Evolutionary conservation across 371 early-diverging fungal species (phyloP), one percentile per base, ranked within the genome.

Genomic region (Syncephalastrum sp.): DNA sequence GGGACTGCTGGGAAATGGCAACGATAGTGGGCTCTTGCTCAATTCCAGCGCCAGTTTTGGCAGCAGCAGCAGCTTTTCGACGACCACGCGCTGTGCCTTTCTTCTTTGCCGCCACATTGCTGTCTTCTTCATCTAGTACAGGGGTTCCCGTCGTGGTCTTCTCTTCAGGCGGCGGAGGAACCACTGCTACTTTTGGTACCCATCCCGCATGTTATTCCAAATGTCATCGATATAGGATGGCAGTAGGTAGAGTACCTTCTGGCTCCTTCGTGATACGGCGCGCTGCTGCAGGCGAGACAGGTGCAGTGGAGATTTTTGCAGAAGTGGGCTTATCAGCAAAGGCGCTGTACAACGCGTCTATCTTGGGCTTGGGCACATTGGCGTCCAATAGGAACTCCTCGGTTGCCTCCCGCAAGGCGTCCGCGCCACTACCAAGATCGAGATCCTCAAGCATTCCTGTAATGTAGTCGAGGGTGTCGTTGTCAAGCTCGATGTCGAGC

Each of bases 1-100:
- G 84, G 45, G 92, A 91, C 61, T 87, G 87, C 55, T 91, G 92
- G 1, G 92, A 87, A 33, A 77, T 88, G 0, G 92, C 93, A 41
- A 86, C 82, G n/a, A 93, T 75, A 5, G 56, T 29, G 53, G 64
- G 29, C 59, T 68, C 52, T 25, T 64, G 6, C 55, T 52, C 60
- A 52, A 3, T 47, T 50, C 24, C 50, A 33, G 38, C 10, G 2
- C 38, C 10, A 33, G 6, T 10, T 33, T 33, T 33, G 12, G 38
- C 38, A 33, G 38, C 38, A 33, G 38, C 12, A 33, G 38, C 38
- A 33, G 2, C 10, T 33, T 33, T 33, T 10, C 38, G 38, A 10
- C 38, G 38, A 2, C 38, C 38, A 12, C 38, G 38, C 5, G 38
- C 38, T 33, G 38, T 12, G 38, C 10, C 10, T 10, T 33, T 33